A percentile compares a stretch with the other conserved stretches of the same genome.
Evolutionary conservation across 352 stramenopile species (phyloP).

Genomic region (Phytophthora lateralis): DNA sequence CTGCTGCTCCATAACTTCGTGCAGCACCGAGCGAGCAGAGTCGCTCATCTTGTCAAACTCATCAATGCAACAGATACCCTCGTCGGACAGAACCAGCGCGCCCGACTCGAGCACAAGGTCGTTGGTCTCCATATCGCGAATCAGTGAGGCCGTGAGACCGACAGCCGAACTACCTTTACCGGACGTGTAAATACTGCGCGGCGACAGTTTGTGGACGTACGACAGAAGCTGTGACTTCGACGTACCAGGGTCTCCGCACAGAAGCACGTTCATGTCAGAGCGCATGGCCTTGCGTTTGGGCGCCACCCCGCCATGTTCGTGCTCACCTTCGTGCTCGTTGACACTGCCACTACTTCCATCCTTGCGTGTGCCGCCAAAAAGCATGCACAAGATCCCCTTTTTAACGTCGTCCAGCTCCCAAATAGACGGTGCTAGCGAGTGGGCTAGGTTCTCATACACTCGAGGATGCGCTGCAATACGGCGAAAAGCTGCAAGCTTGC

Average conservation of each 20-base stretch:
- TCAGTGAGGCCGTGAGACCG: slow-evolving; percentile 97
- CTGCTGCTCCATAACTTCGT: slow-evolving; percentile 99
- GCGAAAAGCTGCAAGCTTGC: slow-evolving; percentile 70
- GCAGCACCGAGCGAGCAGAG: slow-evolving; percentile 96
- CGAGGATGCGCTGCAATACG: slow-evolving; percentile 80
- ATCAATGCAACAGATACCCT: slow-evolving; percentile 99
- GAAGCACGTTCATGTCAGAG: slow-evolving; percentile 98
- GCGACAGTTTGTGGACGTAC: slow-evolving; percentile 96
- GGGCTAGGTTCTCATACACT: slow-evolving; percentile 83
- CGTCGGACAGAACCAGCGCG: slow-evolving; percentile 96
- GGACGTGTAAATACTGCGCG: slow-evolving; percentile 98
- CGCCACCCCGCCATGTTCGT: slow-evolving; percentile 43
- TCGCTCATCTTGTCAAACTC: slow-evolving; percentile 99
- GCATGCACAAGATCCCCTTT: slow-evolving; percentile 98
- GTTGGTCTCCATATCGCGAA: slow-evolving; percentile 97
- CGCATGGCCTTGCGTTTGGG: slow-evolving; percentile 77
- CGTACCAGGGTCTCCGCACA: slow-evolving; percentile 98
- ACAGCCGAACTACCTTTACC: slow-evolving; percentile 98
- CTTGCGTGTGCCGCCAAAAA: slow-evolving; percentile 97
- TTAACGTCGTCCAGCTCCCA: slow-evolving; percentile 99
- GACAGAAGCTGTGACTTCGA: slow-evolving; percentile 98
- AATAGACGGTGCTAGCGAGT: slow-evolving; percentile 85
- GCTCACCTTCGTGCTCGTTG: slow-evolving; percentile 44
- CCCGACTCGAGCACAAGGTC: slow-evolving; percentile 98
- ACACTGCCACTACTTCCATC: slow-evolving; percentile 59